Evolutionary conservation across 768 basidiomycete genomes (phyloP), one percentile per base, ranked within the genome.

Genomic region (Panaeolus papilionaceus): DNA sequence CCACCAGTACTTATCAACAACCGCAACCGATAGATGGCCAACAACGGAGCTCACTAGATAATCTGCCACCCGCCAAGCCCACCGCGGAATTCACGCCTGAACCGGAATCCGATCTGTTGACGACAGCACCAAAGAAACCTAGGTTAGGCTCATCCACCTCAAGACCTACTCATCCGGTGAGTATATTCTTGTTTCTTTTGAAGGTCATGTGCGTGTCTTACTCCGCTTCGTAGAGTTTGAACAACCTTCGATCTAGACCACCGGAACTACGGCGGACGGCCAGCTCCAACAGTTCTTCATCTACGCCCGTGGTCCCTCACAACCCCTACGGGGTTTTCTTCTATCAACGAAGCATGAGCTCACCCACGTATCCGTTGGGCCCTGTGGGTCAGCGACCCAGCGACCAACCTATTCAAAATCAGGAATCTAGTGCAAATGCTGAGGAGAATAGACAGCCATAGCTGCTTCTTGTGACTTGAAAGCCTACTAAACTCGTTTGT

Each of bases 261-360:
- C 61, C 66, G 20, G 72, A 72, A 40, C 37, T 65, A 11, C 68
- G 69, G 18, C 69, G 74, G 42, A 66, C 69, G 49, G 66, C 69
- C 33, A 71, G 69, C 54, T 71, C 67, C 66, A 67, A 66, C 11
- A 65, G 42, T n/a, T 64, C 66, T 28, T 42, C 62, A 7, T 58
- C 54, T 58, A 33, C 54, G 38, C 42, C 38, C 14, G 54, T 58
- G 26, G 54, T 28, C 33, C 28, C 54, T 37, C 28, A 33, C 54
- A 58, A 58, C 14, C 54, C 54, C 1, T 58, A 58, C 16, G 54
- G 54, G 14, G 16, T 58, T 10, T 58, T 58, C 54, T 58, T 12
- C 28, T 58, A 58, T 23, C 54, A 33, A 33, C 26, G 54, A 10
- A 58, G 28, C n/a, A 28, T 58, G 28, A 58, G 54, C 14, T 14